These are phyloP conservation scores for Aspergillus kassunensis DNA, from an alignment of 495 filamentous ascomycete species.

Conservation along the genomic window DNA sequence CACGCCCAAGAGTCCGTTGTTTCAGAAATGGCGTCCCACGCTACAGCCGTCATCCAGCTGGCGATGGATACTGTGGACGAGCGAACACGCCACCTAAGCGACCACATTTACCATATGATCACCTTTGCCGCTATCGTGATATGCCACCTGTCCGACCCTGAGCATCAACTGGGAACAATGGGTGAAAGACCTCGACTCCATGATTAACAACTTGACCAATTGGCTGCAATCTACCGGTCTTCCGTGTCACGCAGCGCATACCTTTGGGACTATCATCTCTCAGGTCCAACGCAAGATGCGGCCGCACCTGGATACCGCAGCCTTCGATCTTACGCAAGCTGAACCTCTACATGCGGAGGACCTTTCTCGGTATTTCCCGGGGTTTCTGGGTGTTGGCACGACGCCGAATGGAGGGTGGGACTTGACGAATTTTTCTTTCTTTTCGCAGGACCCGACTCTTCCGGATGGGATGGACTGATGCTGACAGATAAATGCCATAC, in stretches of 20 bases:
- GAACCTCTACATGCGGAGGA: background rate
- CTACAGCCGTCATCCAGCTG: slow-evolving; percentile 38
- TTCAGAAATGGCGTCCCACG: slow-evolving; percentile 41
- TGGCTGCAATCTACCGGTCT: slow-evolving; percentile 44
- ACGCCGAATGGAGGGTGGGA: slow-evolving; percentile 28
- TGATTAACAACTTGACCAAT: slow-evolving; percentile 31
- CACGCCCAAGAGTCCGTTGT: slow-evolving; percentile 34
- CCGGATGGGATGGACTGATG: background rate
- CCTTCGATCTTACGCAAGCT: background rate
- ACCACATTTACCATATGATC: slow-evolving; percentile 50
- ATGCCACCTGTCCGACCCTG: slow-evolving; percentile 37
- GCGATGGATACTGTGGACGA: slow-evolving; percentile 46
- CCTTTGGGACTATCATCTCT: slow-evolving; percentile 35
- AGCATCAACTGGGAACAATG: slow-evolving; percentile 28
- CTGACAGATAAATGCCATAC: too few species aligned
- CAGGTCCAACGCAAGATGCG: slow-evolving; percentile 5
- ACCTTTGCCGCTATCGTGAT: slow-evolving; percentile 43
- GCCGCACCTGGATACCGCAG: background rate
- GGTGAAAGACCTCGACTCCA: slow-evolving; percentile 28
- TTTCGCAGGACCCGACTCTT: slow-evolving; percentile 15
- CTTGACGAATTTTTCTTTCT: slow-evolving; percentile 23
- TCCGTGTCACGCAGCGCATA: slow-evolving; percentile 43
- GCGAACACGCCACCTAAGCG: slow-evolving; percentile 41
- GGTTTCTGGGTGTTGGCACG: slow-evolving; percentile 26
- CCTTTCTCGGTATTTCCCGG: slow-evolving; percentile 22